A percentile compares a stretch with the other conserved stretches of the same genome.
Evolutionary conservation across 768 basidiomycete genomes (phyloP).

Genomic region (Chalciporus piperatus): DNA sequence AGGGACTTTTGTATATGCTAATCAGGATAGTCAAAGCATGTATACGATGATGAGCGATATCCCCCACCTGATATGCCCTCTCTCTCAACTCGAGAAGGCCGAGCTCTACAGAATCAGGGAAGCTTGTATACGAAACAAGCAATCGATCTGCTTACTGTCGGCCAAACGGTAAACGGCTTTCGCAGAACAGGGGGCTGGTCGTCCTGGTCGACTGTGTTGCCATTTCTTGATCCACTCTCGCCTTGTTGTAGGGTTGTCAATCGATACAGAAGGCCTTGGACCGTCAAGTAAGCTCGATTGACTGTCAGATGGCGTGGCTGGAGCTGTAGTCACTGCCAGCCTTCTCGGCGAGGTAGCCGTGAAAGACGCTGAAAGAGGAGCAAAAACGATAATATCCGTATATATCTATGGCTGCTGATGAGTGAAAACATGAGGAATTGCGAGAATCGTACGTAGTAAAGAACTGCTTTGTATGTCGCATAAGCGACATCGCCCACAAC

Average conservation of each 20-base stretch:
- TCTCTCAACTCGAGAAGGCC: conserved; percentile 71
- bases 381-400: conserved; percentile 81
- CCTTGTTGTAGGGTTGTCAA: conserved; percentile 36
- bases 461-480: conserved; percentile 58
- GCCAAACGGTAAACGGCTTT: conserved; percentile 84
- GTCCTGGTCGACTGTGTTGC: conserved; percentile 55
- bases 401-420: conserved; percentile 54
- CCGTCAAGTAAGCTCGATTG: conserved; percentile 32
- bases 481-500: conserved; percentile 59
- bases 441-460: conserved; percentile 67
- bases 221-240: conserved; percentile 75
- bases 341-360: conserved; percentile 17
- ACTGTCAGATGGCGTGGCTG: conserved; percentile 33
- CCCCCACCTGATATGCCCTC: conserved; percentile 54
- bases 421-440: neutral
- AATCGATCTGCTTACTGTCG: conserved; percentile 57
- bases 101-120: conserved; percentile 46
- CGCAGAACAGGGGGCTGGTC: conserved; percentile 74
- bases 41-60: neutral
- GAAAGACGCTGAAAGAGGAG: conserved; percentile 77
- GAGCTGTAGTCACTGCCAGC: conserved; percentile 2
- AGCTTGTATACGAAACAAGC: neutral
- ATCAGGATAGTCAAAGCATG: conserved; percentile 5
- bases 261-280: conserved; percentile 6
- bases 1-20: conserved; percentile 77